A percentile compares a stretch with the other conserved stretches of the same genome.
These are phyloP conservation scores for Cytospora piceicola DNA, from an alignment of 2,329 filamentous ascomycete species.

Conservation along the genomic window DNA sequence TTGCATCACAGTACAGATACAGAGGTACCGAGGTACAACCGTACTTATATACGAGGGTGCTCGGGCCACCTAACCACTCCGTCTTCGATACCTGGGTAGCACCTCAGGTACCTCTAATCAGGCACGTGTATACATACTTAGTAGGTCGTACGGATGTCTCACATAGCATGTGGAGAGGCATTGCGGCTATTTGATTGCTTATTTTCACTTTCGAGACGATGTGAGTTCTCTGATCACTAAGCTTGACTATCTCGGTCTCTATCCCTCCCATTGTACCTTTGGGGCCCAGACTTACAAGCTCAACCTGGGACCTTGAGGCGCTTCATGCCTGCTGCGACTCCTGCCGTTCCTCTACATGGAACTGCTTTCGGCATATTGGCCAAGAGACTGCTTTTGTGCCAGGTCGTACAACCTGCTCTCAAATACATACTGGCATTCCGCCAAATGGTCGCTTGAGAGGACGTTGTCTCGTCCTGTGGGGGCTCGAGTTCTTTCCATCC, in stretches of 20 bases:
- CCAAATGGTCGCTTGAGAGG: background rate
- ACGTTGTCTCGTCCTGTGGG: background rate
- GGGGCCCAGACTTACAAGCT: background rate
- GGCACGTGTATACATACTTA: too few species aligned
- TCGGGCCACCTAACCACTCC: constrained; percentile 14
- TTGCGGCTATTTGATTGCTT: background rate
- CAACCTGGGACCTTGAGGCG: background rate
- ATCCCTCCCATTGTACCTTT: background rate
- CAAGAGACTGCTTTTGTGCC: background rate
- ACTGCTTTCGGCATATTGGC: background rate
- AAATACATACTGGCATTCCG: background rate
- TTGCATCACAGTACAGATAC: constrained; percentile 14
- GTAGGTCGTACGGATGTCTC: too few species aligned
- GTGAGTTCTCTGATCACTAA: background rate
- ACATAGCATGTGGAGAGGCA: background rate
- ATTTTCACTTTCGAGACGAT: background rate
- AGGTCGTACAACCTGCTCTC: background rate
- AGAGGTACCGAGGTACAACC: background rate
- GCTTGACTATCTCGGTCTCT: background rate
- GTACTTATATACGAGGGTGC: background rate
- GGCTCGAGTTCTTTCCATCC: background rate
- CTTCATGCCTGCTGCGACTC: background rate
- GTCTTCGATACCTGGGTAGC: background rate
- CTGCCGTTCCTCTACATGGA: background rate
- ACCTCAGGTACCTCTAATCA: too few species aligned